These are phyloP conservation scores for Calamus simplicifolius DNA, from an alignment of 176 grass and related monocot genomes.

Conservation along the genomic window DNA sequence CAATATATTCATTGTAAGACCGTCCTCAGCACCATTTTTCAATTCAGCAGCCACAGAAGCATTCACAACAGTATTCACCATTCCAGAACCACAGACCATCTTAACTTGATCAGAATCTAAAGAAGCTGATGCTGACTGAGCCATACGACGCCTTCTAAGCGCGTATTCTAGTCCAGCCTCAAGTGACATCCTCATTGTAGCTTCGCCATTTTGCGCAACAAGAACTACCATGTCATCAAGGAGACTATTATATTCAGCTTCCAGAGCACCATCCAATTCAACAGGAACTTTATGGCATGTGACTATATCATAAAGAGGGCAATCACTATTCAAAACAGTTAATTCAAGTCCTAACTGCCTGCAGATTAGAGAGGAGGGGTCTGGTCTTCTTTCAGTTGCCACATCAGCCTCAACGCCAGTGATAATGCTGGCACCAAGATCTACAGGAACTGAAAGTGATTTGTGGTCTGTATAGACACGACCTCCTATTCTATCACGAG, in stretches of 20 bases:
- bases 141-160: conserved; percentile 58
- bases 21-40: conserved; percentile 17
- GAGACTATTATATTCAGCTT: conserved; percentile 88
- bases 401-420: conserved; percentile 95
- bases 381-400: conserved; percentile 85
- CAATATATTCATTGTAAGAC: conserved; percentile 40
- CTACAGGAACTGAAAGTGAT: conserved; percentile 94
- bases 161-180: conserved; percentile 86
- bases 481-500: conserved; percentile 79
- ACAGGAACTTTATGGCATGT: conserved; percentile 77
- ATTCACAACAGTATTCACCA: conserved; percentile 24
- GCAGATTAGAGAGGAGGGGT: conserved; percentile 93
- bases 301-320: conserved; percentile 90
- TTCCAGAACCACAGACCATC: conserved; percentile 29
- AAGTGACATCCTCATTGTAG: conserved; percentile 69
- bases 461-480: conserved; percentile 78
- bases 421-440: conserved; percentile 99
- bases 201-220: conserved; percentile 87
- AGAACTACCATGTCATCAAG: conserved; percentile 88
- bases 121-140: conserved; percentile 32
- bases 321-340: conserved; percentile 84
- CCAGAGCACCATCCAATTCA: conserved; percentile 64
- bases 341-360: conserved; percentile 90
- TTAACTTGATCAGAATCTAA: conserved; percentile 34
- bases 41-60: conserved; percentile 37